Base-by-base conservation (phyloP, 2,329 filamentous ascomycete species). In the Penicillium oxalicum region DNA sequence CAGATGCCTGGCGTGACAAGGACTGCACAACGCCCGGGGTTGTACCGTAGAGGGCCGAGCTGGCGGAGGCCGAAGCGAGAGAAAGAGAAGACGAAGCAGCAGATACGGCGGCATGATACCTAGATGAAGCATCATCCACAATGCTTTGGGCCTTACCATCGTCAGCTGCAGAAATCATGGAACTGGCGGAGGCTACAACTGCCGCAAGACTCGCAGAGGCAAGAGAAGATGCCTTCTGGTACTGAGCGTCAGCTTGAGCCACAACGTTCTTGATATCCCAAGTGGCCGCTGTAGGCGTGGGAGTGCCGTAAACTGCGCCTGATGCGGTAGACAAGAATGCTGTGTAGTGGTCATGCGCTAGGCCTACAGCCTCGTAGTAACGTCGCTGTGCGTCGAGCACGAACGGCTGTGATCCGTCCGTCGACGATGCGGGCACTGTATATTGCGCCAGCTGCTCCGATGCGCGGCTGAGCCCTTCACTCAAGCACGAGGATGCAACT, bases 281-380 rank as follows among this genome's bases (percentile, higher is more conserved):
- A 27, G 59, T 52, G 40, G 56, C 57, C 24, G 68, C 56, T 0
- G 62, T 63, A 37, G 67, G 62, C 2, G 80, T 83, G 12, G 82
- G 79, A 9, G 81, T 80, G 5, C 81, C 81, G 47, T 81, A 84
- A 36, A 88, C 74, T 18, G 83, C 87, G 33, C 79, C 82, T 8
- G 86, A 88, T 6, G 87, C 88, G 4, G 84, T 82, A 9, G 77
- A 76, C 2, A 93, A 56, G 61, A 93, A 91, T 43, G 84, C 84
- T 4, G 84, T 82, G 66, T 93, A 93, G 34, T 84, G 81, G 38
- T 83, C 87, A 60, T 94, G 86, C 0, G 89, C 88, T 39, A 88
- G 68, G 27, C 88, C 88, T 25, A 93, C 69, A 9, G 84, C 87
- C 54, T 88, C 85, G 58, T 89, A 91, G 67, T 91, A 91, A 49